Evolutionary conservation across 1,139 yeast genomes (phyloP).

Genomic region (Candida frijolesensis): DNA sequence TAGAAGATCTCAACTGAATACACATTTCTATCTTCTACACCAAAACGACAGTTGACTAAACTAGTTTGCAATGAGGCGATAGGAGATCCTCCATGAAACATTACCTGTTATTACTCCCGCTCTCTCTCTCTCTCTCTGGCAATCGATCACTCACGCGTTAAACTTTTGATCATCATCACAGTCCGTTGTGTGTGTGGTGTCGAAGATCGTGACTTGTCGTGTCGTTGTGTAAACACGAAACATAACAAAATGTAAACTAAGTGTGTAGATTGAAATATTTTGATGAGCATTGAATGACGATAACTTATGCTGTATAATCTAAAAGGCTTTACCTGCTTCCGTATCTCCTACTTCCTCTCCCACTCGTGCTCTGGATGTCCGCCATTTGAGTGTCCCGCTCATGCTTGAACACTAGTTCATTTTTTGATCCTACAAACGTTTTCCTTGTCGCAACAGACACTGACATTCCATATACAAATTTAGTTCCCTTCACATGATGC

Average conservation of each 20-base stretch:
- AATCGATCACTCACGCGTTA: background rate
- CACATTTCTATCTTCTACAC: background rate
- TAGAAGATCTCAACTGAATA: background rate
- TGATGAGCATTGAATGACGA: background rate
- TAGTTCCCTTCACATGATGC: too few species aligned
- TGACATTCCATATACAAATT: background rate
- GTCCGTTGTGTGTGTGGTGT: too few species aligned
- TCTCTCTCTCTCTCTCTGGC: background rate
- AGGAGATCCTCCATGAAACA: constrained; percentile 2
- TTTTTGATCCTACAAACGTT: too few species aligned
- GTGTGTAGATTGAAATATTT: background rate
- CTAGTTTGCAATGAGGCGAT: background rate
- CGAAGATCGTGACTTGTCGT: background rate
- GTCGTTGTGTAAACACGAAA: background rate
- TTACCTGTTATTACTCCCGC: background rate
- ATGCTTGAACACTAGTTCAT: too few species aligned
- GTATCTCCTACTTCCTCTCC: too few species aligned
- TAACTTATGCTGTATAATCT: too few species aligned
- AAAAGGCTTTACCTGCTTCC: background rate
- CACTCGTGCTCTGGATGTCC: too few species aligned
- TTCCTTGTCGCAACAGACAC: too few species aligned
- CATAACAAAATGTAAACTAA: background rate
- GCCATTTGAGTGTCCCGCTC: too few species aligned
- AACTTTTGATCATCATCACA: background rate
- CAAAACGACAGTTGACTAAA: background rate